Conservation (phyloP, 2,329 filamentous ascomycete genomes). For the Thielaviopsis populi region DNA sequence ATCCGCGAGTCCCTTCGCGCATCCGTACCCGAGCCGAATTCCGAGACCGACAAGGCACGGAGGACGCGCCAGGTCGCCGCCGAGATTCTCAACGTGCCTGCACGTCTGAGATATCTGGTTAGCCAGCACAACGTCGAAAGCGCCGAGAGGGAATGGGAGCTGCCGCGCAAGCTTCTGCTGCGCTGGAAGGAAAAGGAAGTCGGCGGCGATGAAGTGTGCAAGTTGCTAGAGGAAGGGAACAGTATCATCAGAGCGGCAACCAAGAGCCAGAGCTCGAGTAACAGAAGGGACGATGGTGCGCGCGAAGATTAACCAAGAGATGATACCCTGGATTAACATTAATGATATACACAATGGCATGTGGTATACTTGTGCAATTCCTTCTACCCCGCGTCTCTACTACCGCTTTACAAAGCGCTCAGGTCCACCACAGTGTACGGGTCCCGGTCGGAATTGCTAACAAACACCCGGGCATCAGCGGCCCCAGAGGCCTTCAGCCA, state of each 20-base stretch:
- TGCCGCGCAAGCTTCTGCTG: slow-evolving; percentile 36
- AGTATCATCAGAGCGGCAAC: slow-evolving; percentile 28
- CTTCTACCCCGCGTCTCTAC: background rate
- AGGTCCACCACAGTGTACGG: slow-evolving; percentile 65
- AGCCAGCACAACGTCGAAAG: slow-evolving; percentile 44
- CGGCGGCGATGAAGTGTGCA: slow-evolving; percentile 40
- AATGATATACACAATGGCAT: slow-evolving; percentile 7
- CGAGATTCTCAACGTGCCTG: slow-evolving; percentile 48
- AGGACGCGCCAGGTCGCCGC: slow-evolving; percentile 41
- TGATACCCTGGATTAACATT: slow-evolving; percentile 12
- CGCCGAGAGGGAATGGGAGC: slow-evolving; percentile 42
- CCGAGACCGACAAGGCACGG: slow-evolving; percentile 21
- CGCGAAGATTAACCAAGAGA: background rate
- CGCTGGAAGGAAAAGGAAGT: slow-evolving; percentile 40
- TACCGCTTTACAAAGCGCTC: slow-evolving; percentile 23
- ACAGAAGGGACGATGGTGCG: slow-evolving; percentile 7
- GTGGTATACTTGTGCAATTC: background rate
- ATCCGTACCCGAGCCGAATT: slow-evolving; percentile 33
- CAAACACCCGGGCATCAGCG: slow-evolving; percentile 44
- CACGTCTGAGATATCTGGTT: slow-evolving; percentile 42
- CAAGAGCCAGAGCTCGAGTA: background rate
- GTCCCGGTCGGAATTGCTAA: slow-evolving; percentile 72
- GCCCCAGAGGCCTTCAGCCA: slow-evolving; percentile 37
- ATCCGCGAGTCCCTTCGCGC: slow-evolving; percentile 39
- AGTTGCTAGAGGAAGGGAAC: slow-evolving; percentile 40